phyloP scores from a whole-genome alignment of 176 grass and related monocot genomes.

The Eragrostis curvula region DNA sequence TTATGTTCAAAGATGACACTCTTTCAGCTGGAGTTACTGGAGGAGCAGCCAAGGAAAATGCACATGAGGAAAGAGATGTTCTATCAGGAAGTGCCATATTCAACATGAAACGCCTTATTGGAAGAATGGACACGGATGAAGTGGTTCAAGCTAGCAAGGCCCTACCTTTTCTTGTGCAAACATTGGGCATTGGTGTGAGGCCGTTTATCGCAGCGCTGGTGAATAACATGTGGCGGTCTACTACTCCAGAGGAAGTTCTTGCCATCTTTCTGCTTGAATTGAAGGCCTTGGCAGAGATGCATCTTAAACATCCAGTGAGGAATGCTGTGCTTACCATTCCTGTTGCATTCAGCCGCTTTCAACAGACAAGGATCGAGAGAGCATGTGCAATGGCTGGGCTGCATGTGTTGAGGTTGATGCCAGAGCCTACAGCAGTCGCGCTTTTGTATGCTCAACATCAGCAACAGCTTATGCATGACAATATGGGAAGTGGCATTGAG shows the following conservation, averaged over 20 bases:
- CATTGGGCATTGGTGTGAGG: constrained; percentile 62
- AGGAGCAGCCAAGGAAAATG: constrained; percentile 39
- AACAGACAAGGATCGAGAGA: constrained; percentile 71
- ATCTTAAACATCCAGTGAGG: constrained; percentile 61
- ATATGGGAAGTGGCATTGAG: constrained; percentile 68
- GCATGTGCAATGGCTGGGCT: constrained; percentile 78
- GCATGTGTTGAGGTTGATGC: constrained; percentile 68
- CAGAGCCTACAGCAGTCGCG: constrained; percentile 67
- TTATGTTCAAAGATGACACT: constrained; percentile 75
- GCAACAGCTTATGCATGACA: constrained; percentile 59
- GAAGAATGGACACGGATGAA: constrained; percentile 71
- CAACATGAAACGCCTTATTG: constrained; percentile 74
- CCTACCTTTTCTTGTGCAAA: constrained; percentile 80
- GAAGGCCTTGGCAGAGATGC: constrained; percentile 68
- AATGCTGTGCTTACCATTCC: constrained; percentile 75
- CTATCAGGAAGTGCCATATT: constrained; percentile 87
- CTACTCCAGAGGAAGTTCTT: constrained; percentile 76
- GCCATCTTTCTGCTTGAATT: constrained; percentile 69
- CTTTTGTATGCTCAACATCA: constrained; percentile 73
- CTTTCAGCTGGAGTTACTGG: constrained; percentile 65
- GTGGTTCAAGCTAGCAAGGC: constrained; percentile 73
- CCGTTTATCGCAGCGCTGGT: constrained; percentile 76
- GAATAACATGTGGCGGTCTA: constrained; percentile 76
- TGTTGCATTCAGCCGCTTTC: constrained; percentile 69
- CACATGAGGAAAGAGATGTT: constrained; percentile 60